Conservation (phyloP, 306 rosid genomes). For the Lathyrus aphaca region DNA sequence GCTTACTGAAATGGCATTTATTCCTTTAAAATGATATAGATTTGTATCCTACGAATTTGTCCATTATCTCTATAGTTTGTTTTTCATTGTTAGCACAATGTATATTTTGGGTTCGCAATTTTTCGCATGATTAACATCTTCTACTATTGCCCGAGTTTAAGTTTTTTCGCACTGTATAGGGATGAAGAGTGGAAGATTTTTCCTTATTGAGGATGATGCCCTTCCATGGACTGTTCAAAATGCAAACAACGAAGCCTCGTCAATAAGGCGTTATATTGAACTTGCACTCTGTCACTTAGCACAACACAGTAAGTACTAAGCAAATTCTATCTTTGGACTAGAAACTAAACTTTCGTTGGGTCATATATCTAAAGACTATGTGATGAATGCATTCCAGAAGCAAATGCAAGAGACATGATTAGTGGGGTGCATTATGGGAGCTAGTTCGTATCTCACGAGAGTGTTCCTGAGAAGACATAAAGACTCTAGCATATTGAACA, state of each 20-base stretch:
- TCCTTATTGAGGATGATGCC: too few species aligned
- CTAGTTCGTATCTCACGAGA: conserved; percentile 86
- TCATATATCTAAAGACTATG: conserved; percentile 37
- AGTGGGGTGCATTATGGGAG: conserved; percentile 91
- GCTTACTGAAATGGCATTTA: neutral
- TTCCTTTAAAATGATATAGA: conserved; percentile 26
- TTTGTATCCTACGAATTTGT: conserved; percentile 16
- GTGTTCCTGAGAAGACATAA: conserved; percentile 90
- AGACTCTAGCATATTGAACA: conserved; percentile 89
- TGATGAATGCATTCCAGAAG: conserved; percentile 63
- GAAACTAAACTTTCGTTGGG: conserved; percentile 21
- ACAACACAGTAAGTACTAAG: conserved; percentile 71
- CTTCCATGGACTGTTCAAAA: too few species aligned
- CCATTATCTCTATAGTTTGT: conserved; percentile 32
- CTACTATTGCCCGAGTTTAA: too few species aligned
- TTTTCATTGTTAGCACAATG: conserved; percentile 21
- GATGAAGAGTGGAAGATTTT: too few species aligned
- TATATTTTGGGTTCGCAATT: conserved; percentile 30
- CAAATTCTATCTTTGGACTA: conserved; percentile 2
- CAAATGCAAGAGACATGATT: conserved; percentile 90
- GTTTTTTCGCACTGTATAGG: too few species aligned
- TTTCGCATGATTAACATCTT: neutral
- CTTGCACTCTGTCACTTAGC: conserved; percentile 98
- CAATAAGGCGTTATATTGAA: too few species aligned
- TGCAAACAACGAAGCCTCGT: too few species aligned